Evolutionary conservation across 208 protist genomes (phyloP).

Genomic region (Leishmania guyanensis): DNA sequence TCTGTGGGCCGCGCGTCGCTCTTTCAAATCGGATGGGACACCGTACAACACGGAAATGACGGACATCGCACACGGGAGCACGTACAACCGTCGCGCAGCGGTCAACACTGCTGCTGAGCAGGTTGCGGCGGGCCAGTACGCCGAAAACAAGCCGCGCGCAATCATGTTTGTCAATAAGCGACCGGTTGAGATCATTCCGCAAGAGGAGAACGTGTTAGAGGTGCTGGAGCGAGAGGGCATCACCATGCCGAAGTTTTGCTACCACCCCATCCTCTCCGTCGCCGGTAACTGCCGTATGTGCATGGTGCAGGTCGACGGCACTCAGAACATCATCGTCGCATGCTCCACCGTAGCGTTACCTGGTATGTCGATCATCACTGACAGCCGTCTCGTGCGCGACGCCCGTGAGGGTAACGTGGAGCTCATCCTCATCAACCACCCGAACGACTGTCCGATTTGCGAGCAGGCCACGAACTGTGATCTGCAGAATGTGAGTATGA

Average conservation of each 20-base stretch:
- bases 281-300: constrained; percentile 98
- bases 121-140: constrained; percentile 84
- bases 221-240: constrained; percentile 91
- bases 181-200: constrained; percentile 90
- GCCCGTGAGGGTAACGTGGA: constrained; percentile 97
- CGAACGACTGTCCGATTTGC: constrained; percentile 97
- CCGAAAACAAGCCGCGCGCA: constrained; percentile 82
- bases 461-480: constrained; percentile 98
- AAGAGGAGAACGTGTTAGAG: constrained; percentile 92
- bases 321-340: constrained; percentile 95
- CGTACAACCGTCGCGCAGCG: constrained; percentile 47
- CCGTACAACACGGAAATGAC: constrained; percentile 75
- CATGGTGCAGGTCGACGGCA: constrained; percentile 96
- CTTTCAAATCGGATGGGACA: constrained; percentile 70
- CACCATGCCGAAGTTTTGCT: constrained; percentile 92
- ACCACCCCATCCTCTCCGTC: constrained; percentile 93
- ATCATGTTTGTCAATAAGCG: constrained; percentile 94
- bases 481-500: constrained; percentile 95
- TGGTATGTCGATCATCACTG: constrained; percentile 96
- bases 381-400: constrained; percentile 94
- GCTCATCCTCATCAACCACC: constrained; percentile 97
- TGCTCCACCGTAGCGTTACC: constrained; percentile 95
- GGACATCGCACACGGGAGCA: constrained; percentile 63
- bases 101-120: constrained; percentile 56
- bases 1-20: constrained; percentile 35